A percentile compares a stretch with the other conserved stretches of the same genome.
These are phyloP conservation scores for Physocladia obscura DNA, from an alignment of 192 early-diverging fungal species.

Conservation along the genomic window DNA sequence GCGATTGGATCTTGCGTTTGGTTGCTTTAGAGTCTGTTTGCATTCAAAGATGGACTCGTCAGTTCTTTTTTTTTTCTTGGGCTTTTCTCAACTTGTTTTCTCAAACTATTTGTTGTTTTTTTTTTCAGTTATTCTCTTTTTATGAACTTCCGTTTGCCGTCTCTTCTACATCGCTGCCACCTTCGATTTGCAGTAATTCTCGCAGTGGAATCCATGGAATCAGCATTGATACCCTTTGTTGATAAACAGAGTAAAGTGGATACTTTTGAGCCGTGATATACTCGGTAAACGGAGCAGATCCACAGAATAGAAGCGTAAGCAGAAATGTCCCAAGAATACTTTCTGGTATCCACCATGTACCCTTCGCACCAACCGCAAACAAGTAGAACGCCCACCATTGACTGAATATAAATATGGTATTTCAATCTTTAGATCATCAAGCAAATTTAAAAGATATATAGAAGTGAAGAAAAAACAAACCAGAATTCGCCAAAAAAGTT, in stretches of 20 bases:
- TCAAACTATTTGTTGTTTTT: too few species aligned
- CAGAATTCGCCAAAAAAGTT: slow-evolving; percentile 80
- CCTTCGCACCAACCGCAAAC: slow-evolving; percentile 54
- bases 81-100: too few species aligned
- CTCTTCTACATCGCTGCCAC: too few species aligned
- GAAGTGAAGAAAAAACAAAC: not conserved
- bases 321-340: slow-evolving; percentile 45
- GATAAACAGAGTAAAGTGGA: slow-evolving; percentile 63
- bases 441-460: not conserved
- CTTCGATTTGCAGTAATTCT: too few species aligned
- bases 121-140: too few species aligned
- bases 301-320: slow-evolving; percentile 72
- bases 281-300: slow-evolving; percentile 46
- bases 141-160: too few species aligned
- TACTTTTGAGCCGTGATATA: slow-evolving; percentile 69
- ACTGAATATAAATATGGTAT: not conserved
- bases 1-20: too few species aligned
- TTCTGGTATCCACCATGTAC: slow-evolving; percentile 17
- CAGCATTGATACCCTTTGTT: slow-evolving; percentile 2
- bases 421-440: not conserved
- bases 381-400: slow-evolving; percentile 55
- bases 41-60: too few species aligned
- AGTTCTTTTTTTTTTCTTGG: too few species aligned
- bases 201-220: slow-evolving; percentile 19
- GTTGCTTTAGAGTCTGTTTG: too few species aligned